Evolutionary conservation across 2,329 filamentous ascomycete genomes (phyloP), one percentile per base, ranked within the genome.

Genomic region (Podosphaera leucotricha): DNA sequence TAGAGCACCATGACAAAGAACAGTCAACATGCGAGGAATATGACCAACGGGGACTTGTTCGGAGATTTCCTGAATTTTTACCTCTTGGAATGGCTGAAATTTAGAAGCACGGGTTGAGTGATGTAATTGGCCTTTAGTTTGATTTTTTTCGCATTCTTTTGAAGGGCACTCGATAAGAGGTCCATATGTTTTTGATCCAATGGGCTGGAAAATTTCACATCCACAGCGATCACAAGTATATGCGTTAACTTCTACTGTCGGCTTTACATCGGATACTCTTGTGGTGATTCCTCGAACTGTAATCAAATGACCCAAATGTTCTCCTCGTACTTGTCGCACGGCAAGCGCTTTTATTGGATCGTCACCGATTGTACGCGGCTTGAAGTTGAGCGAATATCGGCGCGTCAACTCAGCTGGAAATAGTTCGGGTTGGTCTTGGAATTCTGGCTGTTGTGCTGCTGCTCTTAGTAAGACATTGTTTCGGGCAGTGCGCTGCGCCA

Each of bases 61-160:
- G n/a, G 90, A 85, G 75, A 95, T 83, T 60, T 98, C 90, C 62
- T 98, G 90, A 46, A 98, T 85, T 65, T 95, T 95, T 62, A 95
- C 76, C 62, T 98, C 90, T 61, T 98, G 90, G 66, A 98, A 98
- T 2, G 90, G 85, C 55, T 93, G 65, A 57, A 95, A 98, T 57
- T 95, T 98, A 43, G 86, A 94, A 0, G 87, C 90, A 54, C 90
- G 74, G n/a, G 86, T 92, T 0, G 87, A 94, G 33, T 92, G 75
- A 60, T 92, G 87, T 35, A 98, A 71, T 60, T 94, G 84, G 16
- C 90, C 90, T 61, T 90, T 93, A 53, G 83, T 75, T 60, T 93
- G 85, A 61, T 94, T 95, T 48, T 71, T 70, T 59, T 79, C 75
- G 67, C 90, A 98, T 53, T 92, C 84, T n/a, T 76, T 65, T 0